Conservation (phyloP, 1,139 yeast genomes). For the Yamadazyma buinensis region DNA sequence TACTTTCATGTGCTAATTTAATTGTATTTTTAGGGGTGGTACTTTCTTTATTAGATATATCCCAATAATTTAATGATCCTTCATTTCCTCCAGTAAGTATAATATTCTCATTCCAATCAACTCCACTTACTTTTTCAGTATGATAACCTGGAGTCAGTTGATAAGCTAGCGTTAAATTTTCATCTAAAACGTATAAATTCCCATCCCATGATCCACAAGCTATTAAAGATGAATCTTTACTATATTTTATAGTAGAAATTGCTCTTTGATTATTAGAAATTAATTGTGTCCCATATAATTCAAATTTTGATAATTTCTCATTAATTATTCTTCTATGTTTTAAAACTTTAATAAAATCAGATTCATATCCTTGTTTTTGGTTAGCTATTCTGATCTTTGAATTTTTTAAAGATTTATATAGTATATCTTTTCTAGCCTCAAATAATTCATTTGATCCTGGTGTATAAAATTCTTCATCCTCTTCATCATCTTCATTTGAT, state of each 20-base stretch:
- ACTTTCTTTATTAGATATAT: slow-evolving; percentile 8
- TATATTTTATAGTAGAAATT: slow-evolving; percentile 54
- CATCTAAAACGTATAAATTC: slow-evolving; percentile 39
- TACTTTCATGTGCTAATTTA: slow-evolving; percentile 40
- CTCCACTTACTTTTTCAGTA: slow-evolving; percentile 63
- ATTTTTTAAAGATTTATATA: slow-evolving; percentile 44
- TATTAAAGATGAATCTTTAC: slow-evolving; percentile 30
- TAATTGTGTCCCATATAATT: slow-evolving; percentile 66
- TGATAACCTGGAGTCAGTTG: slow-evolving; percentile 33
- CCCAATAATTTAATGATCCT: slow-evolving; percentile 51
- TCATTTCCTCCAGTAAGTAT: slow-evolving; percentile 67
- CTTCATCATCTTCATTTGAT: slow-evolving; percentile 22
- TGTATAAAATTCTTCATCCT: slow-evolving; percentile 77
- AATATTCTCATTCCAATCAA: slow-evolving; percentile 52
- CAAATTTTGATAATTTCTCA: slow-evolving; percentile 31
- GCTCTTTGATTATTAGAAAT: slow-evolving; percentile 60
- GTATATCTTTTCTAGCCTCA: slow-evolving; percentile 50
- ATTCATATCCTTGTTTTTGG: slow-evolving; percentile 18
- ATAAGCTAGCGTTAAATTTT: slow-evolving; percentile 24
- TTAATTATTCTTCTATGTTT: slow-evolving; percentile 46
- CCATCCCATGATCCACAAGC: slow-evolving; percentile 91
- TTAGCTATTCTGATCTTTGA: slow-evolving; percentile 40
- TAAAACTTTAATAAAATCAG: slow-evolving; percentile 27
- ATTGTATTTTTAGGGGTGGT: slow-evolving; percentile 12
- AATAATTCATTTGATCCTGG: slow-evolving; percentile 65